phyloP scores from a whole-genome alignment of 2,329 filamentous ascomycete genomes.

The Calonectria pteridis region DNA sequence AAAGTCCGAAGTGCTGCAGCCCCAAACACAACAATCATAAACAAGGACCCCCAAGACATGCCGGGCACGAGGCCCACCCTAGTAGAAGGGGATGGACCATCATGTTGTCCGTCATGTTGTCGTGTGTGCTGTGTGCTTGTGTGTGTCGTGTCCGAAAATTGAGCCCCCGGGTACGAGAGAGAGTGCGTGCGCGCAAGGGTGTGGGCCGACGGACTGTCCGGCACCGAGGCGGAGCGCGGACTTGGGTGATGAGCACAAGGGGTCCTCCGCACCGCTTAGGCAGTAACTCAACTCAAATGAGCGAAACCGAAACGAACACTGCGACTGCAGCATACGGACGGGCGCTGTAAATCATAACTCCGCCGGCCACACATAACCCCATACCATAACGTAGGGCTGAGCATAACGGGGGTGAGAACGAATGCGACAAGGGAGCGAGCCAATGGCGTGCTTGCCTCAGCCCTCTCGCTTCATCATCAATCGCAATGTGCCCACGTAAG shows the following conservation, averaged over 20 bases:
- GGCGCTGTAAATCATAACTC: conserved; percentile 7
- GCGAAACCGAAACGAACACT: background rate
- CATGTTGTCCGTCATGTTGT: background rate
- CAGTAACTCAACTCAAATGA: conserved; percentile 12
- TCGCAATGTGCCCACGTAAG: conserved; percentile 12
- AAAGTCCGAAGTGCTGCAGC: background rate
- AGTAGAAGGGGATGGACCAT: background rate
- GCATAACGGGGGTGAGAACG: conserved; percentile 1
- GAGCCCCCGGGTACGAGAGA: conserved; percentile 4
- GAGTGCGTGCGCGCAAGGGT: background rate
- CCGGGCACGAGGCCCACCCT: conserved; percentile 23
- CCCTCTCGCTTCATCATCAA: background rate
- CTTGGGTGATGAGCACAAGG: conserved; percentile 2
- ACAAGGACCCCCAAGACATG: conserved; percentile 22
- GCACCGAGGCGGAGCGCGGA: conserved; percentile 5
- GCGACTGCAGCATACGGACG: background rate
- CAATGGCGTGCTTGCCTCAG: conserved; percentile 8
- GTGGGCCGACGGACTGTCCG: background rate
- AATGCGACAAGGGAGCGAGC: conserved; percentile 23
- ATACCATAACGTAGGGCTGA: conserved; percentile 26
- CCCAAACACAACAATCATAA: background rate
- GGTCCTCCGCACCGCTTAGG: background rate
- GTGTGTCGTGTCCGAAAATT: conserved; percentile 19
- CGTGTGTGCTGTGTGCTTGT: background rate
- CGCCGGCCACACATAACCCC: background rate